Conservation (phyloP, 257 asterid genomes). For the Fraxinus americana region DNA sequence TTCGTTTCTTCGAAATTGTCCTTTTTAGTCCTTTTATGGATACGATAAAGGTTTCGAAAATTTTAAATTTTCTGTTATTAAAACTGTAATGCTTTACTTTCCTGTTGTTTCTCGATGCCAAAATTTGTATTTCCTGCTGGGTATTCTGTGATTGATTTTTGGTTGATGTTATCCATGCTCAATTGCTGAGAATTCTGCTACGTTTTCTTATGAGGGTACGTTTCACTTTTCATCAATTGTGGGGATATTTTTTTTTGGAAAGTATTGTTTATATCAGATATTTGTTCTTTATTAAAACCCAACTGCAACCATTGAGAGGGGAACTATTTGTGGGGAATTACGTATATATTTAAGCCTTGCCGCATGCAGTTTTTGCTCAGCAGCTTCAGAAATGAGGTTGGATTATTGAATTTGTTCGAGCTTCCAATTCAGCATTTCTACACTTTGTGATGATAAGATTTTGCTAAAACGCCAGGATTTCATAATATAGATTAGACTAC, state of each 20-base stretch:
- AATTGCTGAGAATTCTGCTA: slow-evolving; percentile 22
- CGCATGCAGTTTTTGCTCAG: background rate
- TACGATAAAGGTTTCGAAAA: slow-evolving; percentile 3
- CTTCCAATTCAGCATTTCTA: background rate
- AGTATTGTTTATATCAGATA: slow-evolving; percentile 6
- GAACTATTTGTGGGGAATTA: background rate
- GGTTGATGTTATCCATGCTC: background rate
- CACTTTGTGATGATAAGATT: background rate
- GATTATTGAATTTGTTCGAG: background rate
- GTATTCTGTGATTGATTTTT: slow-evolving; percentile 3
- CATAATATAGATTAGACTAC: background rate
- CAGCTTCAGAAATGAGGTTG: background rate
- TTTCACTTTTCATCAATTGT: slow-evolving; percentile 7
- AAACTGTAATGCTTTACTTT: slow-evolving; percentile 14
- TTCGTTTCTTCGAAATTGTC: slow-evolving; percentile 18
- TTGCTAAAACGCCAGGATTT: background rate
- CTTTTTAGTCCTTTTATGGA: background rate
- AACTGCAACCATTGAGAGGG: background rate
- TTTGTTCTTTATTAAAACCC: background rate
- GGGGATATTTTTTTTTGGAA: background rate
- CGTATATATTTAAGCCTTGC: background rate
- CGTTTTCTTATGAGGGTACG: slow-evolving; percentile 8
- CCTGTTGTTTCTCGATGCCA: background rate
- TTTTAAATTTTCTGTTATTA: background rate
- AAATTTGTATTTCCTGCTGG: background rate